Base-by-base conservation (phyloP, 2,329 filamentous ascomycete species). In the Xenoacremonium recifei region DNA sequence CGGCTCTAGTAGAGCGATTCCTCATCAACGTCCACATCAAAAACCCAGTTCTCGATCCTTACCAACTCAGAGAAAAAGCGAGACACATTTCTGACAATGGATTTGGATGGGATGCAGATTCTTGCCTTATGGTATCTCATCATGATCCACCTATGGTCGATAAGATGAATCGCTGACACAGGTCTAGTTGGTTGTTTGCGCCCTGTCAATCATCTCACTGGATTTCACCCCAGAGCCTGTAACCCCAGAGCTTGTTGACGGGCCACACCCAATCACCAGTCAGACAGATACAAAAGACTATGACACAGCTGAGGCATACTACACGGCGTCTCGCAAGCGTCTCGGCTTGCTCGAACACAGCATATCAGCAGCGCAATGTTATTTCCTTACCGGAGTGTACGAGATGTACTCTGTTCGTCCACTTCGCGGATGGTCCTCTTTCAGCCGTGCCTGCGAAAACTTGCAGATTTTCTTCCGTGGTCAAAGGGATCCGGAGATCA, bases 381-480 rank as follows among this genome's bases (percentile, higher is more conserved):
- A 64, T 39, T 68, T 68, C 39, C 60, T 65, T 37, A 63, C 65
- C 5, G 66, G 66, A 4, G 66, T 69, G 4, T 64, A 64, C 44
- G 50, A 63, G 17, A 68, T 70, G 66, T 69, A 69, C 42, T 66
- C 57, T 2, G 45, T 71, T 7, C 57, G 62, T n/a, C 62, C 66
- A 40, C 59, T 35, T 56, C 33, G 36, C 15, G 48, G 65, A 12
- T 70, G 66, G 64, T 51, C 66, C 35, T 58, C 65, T 42, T 68
- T 69, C 49, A 45, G 55, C 16, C 57, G 40, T 35, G 58, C 45
- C n/a, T 60, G 35, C 20, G 47, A 39, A 10, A 58, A 59, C 21
- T 65, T 61, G 27, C 65, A 65, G 35, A 53, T 70, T 6, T 64
- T 64, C 42, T 52, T 66, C 19, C 47, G 23, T 9, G 13, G 23